Evolutionary conservation across 805 yeast species (phyloP).

Genomic region (Torulaspora quercuum): DNA sequence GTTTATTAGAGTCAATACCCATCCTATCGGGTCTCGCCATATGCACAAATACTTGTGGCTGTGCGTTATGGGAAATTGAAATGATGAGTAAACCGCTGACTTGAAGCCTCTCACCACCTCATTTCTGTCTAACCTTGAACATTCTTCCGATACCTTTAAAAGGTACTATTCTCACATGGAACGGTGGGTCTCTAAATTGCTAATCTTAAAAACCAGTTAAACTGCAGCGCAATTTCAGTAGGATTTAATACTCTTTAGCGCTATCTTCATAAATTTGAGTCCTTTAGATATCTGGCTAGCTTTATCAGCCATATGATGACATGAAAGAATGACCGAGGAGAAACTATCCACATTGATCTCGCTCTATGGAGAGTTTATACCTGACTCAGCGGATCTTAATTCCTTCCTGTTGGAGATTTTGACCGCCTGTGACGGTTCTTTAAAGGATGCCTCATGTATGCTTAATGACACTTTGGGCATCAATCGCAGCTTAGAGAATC

Average conservation of each 20-base stretch:
- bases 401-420: conserved; percentile 45
- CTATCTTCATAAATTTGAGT: no score
- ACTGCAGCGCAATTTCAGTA: no score
- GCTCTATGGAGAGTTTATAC: conserved; percentile 43
- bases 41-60: conserved; percentile 15
- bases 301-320: no score
- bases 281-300: no score
- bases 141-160: no score
- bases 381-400: conserved; percentile 35
- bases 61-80: conserved; percentile 17
- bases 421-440: conserved; percentile 51
- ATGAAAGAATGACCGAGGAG: conserved; percentile 34
- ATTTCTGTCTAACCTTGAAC: no score
- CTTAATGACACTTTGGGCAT: conserved; percentile 37
- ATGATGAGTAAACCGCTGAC: no score
- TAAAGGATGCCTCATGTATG: conserved; percentile 41
- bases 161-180: no score
- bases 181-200: no score
- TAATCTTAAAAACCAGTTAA: no score
- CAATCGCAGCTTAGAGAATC: conserved; percentile 9
- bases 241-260: no score
- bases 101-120: no score
- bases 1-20: conserved; percentile 13
- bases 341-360: conserved; percentile 39
- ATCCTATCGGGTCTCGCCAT: conserved; percentile 14